Evolutionary conservation across 768 basidiomycete species (phyloP).

Genomic region (Suillus americanus): DNA sequence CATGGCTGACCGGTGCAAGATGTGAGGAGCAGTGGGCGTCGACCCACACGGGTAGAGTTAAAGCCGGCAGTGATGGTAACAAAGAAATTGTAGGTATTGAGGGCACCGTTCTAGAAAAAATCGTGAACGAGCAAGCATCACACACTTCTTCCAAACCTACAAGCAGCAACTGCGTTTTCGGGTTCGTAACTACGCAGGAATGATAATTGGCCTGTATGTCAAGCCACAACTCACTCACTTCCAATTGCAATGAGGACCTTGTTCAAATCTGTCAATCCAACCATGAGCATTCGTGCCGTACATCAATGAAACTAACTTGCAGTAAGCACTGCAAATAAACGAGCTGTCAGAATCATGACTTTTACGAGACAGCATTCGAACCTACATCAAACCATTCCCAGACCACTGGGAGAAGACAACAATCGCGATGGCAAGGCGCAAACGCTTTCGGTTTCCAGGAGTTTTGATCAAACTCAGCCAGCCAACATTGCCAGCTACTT

Average conservation of each 20-base stretch:
- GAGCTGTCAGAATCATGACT: neutral
- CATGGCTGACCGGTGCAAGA: slow-evolving; percentile 41
- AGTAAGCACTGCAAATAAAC: slow-evolving; percentile 21
- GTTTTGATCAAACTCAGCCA: slow-evolving; percentile 48
- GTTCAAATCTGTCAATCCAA: slow-evolving; percentile 39
- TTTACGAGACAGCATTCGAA: neutral
- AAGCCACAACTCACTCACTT: slow-evolving; percentile 27
- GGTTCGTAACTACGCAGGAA: slow-evolving; percentile 37
- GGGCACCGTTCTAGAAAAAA: slow-evolving; percentile 44
- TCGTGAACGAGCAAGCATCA: neutral
- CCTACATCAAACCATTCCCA: slow-evolving; percentile 48
- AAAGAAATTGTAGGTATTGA: slow-evolving; percentile 57
- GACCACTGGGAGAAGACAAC: slow-evolving; percentile 64
- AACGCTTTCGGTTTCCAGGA: slow-evolving; percentile 51
- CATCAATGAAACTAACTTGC: slow-evolving; percentile 16
- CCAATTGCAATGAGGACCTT: slow-evolving; percentile 53
- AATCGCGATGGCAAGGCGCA: slow-evolving; percentile 57
- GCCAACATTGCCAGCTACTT: slow-evolving; percentile 40
- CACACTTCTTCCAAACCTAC: slow-evolving; percentile 23
- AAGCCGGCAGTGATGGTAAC: slow-evolving; percentile 50
- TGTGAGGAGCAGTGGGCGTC: slow-evolving; percentile 49
- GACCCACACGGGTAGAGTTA: slow-evolving; percentile 45
- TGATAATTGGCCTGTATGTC: neutral
- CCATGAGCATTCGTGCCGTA: neutral
- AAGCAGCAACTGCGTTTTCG: slow-evolving; percentile 42